Evolutionary conservation across 1,284 basidiomycete species (phyloP), one percentile per base, ranked within the genome.

Genomic region (Laetiporus sulphureus): DNA sequence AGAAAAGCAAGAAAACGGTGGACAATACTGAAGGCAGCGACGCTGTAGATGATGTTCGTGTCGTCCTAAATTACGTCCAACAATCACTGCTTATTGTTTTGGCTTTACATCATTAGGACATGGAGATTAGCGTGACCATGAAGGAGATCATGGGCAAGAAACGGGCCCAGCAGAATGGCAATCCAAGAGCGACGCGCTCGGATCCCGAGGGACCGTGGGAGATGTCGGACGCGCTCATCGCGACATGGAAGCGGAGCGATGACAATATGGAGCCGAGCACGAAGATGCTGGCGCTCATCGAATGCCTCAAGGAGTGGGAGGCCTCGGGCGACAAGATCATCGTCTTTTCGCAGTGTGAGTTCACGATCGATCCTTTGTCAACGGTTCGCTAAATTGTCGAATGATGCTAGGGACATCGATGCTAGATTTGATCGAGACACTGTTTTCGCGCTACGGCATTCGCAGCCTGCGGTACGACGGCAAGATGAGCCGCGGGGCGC

Each of bases 381-480:
- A n/a, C n/a, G n/a, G n/a, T n/a, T n/a, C n/a, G n/a, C n/a, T n/a
- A n/a, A n/a, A n/a, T n/a, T n/a, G n/a, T n/a, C n/a, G n/a, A n/a
- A n/a, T n/a, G n/a, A n/a, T n/a, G n/a, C n/a, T 45, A 83, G 80
- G 81, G 81, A 84, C 81, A 0, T 79, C 77, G 1, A 81, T 83
- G 76, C 68, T 84, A 21, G 75, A 82, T 54, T 61, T 83, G 12
- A 61, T 83, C 33, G 78, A 81, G 49, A 72, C 62, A 15, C 41
- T 79, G 20, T 73, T 83, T 50, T 64, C 66, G 6, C 67, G 76
- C 13, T 63, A 80, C 53, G 77, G 76, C 1, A 73, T 83, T n/a
- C 65, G 71, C 36, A 72, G 53, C 44, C 52, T 83, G 44, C 67
- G 79, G 15, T 83, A 79, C 51, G 80, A 83, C 47, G 81, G 81